Evolutionary conservation across 2,329 filamentous ascomycete species (phyloP), one percentile per base, ranked within the genome.

Genomic region (Stagonosporopsis cucurbitacearum): DNA sequence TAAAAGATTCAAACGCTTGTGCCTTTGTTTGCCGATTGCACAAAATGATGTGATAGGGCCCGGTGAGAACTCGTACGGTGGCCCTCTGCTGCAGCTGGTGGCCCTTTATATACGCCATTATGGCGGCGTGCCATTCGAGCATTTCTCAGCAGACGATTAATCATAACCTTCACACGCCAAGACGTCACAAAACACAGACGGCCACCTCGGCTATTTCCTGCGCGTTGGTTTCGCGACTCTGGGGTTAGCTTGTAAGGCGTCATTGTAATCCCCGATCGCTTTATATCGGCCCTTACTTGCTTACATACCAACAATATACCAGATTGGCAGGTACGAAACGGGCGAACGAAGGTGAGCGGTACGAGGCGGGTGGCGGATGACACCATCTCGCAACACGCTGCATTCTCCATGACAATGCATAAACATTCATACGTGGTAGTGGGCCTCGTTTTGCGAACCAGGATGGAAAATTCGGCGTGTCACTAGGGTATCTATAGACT

Each of bases 251-350:
- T 46, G 30, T 59, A 74, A 73, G 70, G 59, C 64, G 65, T 59
- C 58, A 72, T 70, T 58, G 25, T 60, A 67, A 62, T 67, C 56
- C 64, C 68, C 69, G 67, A 64, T 36, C 67, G 67, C 67, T 63
- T 72, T 69, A 55, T 59, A 43, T 52, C 70, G 70, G 71, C 62
- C 66, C 71, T 67, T 59, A 54, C 58, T 28, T 42, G 57, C 59
- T 67, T 53, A 67, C 64, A 67, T 40, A 45, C 23, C 33, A 26
- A 23, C 6, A 7, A 22, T 25, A 23, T 43, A 44, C 36, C 47
- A 47, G 30, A 46, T 55, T 36, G 52, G 52, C 46, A 55, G 52
- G 53, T 39, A 51, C 47, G 36, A 28, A 48, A 25, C 30, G 17
- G 17, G 36, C n/a, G 42, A 26, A 53, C 50, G 42, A 53, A 36